phyloP scores from a whole-genome alignment of 2,329 filamentous ascomycete species.

The Ciborinia camelliae region DNA sequence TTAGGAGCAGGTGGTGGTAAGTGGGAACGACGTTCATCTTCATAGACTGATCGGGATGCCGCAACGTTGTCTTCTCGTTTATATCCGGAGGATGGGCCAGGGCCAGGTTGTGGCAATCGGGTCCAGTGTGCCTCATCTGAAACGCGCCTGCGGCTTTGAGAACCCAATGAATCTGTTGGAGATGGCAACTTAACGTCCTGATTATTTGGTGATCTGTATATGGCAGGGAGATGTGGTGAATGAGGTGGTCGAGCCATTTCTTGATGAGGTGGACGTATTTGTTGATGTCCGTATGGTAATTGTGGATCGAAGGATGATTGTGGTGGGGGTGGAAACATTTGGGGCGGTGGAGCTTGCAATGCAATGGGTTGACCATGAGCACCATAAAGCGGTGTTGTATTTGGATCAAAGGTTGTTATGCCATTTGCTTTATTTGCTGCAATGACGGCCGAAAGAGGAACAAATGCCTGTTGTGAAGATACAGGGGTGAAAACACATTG shows the following conservation, averaged over 20 bases:
- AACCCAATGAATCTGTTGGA: slow-evolving; percentile 34
- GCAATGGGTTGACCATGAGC: slow-evolving; percentile 41
- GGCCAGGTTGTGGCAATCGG: slow-evolving; percentile 38
- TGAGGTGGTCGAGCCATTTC: not conserved
- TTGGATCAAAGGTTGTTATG: slow-evolving; percentile 41
- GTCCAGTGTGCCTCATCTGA: slow-evolving; percentile 38
- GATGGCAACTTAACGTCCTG: slow-evolving; percentile 27
- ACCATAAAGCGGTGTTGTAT: slow-evolving; percentile 39
- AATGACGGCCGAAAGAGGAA: slow-evolving; percentile 67
- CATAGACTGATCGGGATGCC: not conserved
- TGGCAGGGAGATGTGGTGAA: not conserved
- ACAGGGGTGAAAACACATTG: slow-evolving; percentile 76
- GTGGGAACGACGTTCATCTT: slow-evolving; percentile 28
- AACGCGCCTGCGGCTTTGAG: slow-evolving; percentile 33
- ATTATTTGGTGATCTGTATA: not conserved
- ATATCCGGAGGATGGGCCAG: slow-evolving; percentile 28
- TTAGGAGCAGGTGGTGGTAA: slow-evolving; percentile 40
- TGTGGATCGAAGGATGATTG: not conserved
- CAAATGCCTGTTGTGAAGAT: slow-evolving; percentile 70
- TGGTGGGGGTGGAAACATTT: slow-evolving; percentile 17
- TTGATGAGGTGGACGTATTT: not conserved
- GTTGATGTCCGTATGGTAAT: not conserved
- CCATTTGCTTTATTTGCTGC: slow-evolving; percentile 47
- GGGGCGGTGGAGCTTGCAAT: too few relatives aligned
- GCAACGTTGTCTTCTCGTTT: slow-evolving; percentile 27